Evolutionary conservation across 1,284 basidiomycete genomes (phyloP), one percentile per base, ranked within the genome.

Genomic region (Leccinum angustisporum): DNA sequence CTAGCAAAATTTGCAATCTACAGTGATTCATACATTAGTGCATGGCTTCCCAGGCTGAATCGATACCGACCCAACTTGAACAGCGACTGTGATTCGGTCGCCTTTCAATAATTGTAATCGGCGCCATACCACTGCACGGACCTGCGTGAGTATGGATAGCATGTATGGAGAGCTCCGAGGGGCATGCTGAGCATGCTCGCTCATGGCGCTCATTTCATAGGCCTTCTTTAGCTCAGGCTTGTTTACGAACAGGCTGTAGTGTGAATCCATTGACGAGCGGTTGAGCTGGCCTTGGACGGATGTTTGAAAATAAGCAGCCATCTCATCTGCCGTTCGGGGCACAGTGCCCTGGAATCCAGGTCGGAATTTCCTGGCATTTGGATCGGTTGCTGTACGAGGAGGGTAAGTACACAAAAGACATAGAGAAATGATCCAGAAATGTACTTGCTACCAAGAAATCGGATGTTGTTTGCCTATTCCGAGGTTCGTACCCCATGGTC

Each of bases 81-180:
- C 88, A 59, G 76, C 74, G 18, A 88, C 68, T 0, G 82, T 79
- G n/a, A 75, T 65, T 57, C 79, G 70, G 61, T 84, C 83, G 0
- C 90, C 91, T 58, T 77, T 76, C 34, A 90, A 67, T 66, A 92
- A 88, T 71, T 91, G 87, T 43, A 83, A 75, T 43, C 87, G 77
- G 27, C 91, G 79, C 14, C 76, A 68, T 81, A 91, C 86, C 43
- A 89, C 83, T 3, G 85, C 81, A 10, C 81, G 74, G 13, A 82
- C 79, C 72, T 92, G 89, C 81, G 86, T 82, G 0, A 77, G 72
- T n/a, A 83, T 72, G 18, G 79, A 81, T 34, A 81, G 70, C 54
- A 78, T 77, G 70, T 84, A 85, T 1, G 82, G 65, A 90, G 89
- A 78, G 38, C 76, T 79, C 36, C 69, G 72, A 4, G 70, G 67